Percentiles rank a stretch among this genome's conserved stretches.
Evolutionary conservation across 1,284 basidiomycete genomes (phyloP).

Genomic region (Irpex rosettiformis): DNA sequence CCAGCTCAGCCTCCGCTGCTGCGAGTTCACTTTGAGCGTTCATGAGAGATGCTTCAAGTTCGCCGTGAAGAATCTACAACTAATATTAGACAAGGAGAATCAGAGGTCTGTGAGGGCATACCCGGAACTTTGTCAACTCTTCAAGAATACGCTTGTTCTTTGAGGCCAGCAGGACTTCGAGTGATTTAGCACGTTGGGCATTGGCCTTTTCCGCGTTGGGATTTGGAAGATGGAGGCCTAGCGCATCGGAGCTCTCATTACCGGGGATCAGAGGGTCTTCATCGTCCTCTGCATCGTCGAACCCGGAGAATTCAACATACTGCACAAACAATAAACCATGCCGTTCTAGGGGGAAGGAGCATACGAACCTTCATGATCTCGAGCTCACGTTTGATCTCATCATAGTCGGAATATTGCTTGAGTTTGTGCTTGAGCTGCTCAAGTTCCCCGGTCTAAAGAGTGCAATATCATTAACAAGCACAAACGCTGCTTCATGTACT

Average conservation of each 20-base stretch:
- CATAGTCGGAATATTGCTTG: slow-evolving; percentile 80
- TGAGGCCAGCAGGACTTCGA: slow-evolving; percentile 86
- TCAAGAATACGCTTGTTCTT: slow-evolving; percentile 96
- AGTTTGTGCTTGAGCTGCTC: slow-evolving; percentile 66
- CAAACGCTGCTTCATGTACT: neutral
- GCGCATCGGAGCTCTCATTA: slow-evolving; percentile 28
- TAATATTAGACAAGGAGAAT: slow-evolving; percentile 4
- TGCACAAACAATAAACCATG: too few species aligned
- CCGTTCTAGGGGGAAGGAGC: too few species aligned
- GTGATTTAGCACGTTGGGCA: slow-evolving; percentile 70
- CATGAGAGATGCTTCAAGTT: slow-evolving; percentile 69
- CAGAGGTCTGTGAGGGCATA: slow-evolving; percentile 31
- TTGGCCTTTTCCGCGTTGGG: slow-evolving; percentile 85
- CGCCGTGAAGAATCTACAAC: slow-evolving; percentile 74
- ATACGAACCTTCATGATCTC: slow-evolving; percentile 96
- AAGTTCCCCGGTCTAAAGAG: slow-evolving; percentile 52
- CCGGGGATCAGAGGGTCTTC: slow-evolving; percentile 26
- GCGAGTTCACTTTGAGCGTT: slow-evolving; percentile 59
- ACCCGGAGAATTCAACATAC: slow-evolving; percentile 91
- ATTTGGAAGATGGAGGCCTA: slow-evolving; percentile 71
- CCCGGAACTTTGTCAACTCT: slow-evolving; percentile 88
- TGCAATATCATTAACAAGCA: neutral
- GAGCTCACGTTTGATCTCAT: slow-evolving; percentile 93
- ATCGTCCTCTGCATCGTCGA: slow-evolving; percentile 67
- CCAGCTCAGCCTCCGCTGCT: slow-evolving; percentile 61